phyloP scores from a whole-genome alignment of 1,284 basidiomycete genomes.

The Ganoderma resinaceum region DNA sequence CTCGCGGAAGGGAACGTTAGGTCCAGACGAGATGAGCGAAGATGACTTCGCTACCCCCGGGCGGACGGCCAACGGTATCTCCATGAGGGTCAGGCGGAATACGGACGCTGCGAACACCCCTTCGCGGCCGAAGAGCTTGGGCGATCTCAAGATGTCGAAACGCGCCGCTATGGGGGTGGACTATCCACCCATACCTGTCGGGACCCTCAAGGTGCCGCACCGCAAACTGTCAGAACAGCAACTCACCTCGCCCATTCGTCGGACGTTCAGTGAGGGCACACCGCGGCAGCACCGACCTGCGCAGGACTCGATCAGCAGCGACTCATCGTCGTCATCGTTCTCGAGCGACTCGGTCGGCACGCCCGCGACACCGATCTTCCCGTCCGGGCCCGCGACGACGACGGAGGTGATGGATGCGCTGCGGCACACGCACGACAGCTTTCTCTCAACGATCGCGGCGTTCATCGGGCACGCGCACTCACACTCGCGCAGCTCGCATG shows the following conservation, averaged over 20 bases:
- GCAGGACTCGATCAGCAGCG: constrained; percentile 66
- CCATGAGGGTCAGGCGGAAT: constrained; percentile 33
- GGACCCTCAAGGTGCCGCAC: constrained; percentile 18
- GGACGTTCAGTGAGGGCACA: constrained; percentile 21
- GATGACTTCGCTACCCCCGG: constrained; percentile 31
- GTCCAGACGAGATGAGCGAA: constrained; percentile 33
- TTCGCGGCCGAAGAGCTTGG: constrained; percentile 58
- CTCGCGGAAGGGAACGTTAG: constrained; percentile 35
- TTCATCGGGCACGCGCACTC: constrained; percentile 98
- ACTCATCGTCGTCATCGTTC: constrained; percentile 70
- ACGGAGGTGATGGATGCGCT: constrained; percentile 74
- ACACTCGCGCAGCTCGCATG: constrained; percentile 87
- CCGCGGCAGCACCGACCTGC: constrained; percentile 48
- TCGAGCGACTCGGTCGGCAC: constrained; percentile 48
- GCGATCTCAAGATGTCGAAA: constrained; percentile 55
- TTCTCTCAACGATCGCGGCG: constrained; percentile 93
- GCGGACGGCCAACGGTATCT: constrained; percentile 34
- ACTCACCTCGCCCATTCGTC: constrained; percentile 25
- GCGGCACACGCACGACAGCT: constrained; percentile 83
- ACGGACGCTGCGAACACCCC: constrained; percentile 41
- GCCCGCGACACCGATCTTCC: constrained; percentile 63
- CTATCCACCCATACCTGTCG: constrained; percentile 39
- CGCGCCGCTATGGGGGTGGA: constrained; percentile 31
- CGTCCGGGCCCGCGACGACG: constrained; percentile 70
- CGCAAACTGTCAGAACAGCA: constrained; percentile 31